These are phyloP conservation scores for Yamadazyma oceani DNA, from an alignment of 1,139 yeast genomes.

Conservation along the genomic window DNA sequence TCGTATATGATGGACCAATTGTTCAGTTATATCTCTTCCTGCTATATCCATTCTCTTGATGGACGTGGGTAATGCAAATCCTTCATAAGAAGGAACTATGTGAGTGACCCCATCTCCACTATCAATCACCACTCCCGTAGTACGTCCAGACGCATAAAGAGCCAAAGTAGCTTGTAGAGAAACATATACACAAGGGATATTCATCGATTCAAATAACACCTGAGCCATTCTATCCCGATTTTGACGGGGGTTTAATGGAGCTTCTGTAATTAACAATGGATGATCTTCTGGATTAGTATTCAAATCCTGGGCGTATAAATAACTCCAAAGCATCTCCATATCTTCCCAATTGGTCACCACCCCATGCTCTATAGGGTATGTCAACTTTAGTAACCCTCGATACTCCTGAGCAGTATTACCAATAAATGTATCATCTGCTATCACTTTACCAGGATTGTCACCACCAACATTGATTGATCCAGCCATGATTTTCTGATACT, in stretches of 20 bases:
- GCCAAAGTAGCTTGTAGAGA: constrained; percentile 84
- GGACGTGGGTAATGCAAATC: constrained; percentile 75
- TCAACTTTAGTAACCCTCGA: constrained; percentile 69
- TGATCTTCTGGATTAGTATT: constrained; percentile 52
- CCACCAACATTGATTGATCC: constrained; percentile 43
- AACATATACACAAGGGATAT: constrained; percentile 83
- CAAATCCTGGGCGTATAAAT: constrained; percentile 59
- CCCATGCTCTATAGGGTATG: constrained; percentile 81
- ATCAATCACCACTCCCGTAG: constrained; percentile 88
- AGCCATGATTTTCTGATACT: constrained; percentile 83
- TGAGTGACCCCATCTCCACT: constrained; percentile 92
- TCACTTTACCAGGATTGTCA: constrained; percentile 11
- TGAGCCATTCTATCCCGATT: constrained; percentile 78
- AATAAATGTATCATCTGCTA: constrained; percentile 48
- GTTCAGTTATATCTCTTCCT: constrained; percentile 83
- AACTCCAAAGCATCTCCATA: constrained; percentile 75
- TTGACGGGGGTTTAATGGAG: constrained; percentile 74
- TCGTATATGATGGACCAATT: constrained; percentile 65
- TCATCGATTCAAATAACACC: constrained; percentile 77
- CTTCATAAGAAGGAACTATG: constrained; percentile 87
- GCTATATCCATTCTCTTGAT: constrained; percentile 79
- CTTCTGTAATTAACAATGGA: constrained; percentile 79
- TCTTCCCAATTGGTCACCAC: constrained; percentile 83
- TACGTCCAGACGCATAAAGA: constrained; percentile 83
- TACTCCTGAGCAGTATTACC: constrained; percentile 74